phyloP scores from a whole-genome alignment of 2,329 filamentous ascomycete genomes.

The Cladosporium sphaerospermum region DNA sequence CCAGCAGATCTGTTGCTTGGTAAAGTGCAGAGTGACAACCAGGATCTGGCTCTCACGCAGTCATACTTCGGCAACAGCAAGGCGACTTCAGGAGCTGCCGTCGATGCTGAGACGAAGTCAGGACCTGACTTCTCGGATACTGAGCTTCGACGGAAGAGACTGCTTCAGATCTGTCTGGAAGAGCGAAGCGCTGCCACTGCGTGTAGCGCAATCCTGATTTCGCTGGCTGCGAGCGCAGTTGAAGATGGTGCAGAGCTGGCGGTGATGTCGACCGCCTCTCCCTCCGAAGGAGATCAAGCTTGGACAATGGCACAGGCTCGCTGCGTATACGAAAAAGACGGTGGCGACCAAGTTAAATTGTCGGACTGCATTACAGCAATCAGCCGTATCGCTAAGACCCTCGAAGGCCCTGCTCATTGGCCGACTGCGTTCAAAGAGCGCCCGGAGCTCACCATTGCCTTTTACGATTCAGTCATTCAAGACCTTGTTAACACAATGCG shows the following conservation, averaged over 20 bases:
- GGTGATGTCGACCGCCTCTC: neutral
- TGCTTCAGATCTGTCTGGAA: conserved; percentile 23
- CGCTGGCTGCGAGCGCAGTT: neutral
- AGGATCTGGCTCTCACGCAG: neutral
- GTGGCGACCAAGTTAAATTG: neutral
- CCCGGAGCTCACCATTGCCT: conserved; percentile 41
- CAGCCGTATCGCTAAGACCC: neutral
- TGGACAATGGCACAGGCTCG: neutral
- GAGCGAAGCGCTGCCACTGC: conserved; percentile 20
- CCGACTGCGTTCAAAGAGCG: conserved; percentile 16
- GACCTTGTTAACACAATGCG: conserved; percentile 60
- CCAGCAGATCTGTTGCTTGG: conserved; percentile 65
- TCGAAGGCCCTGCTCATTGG: conserved; percentile 5
- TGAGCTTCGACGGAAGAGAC: conserved; percentile 6
- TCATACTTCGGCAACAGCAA: conserved; percentile 7
- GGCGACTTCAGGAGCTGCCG: neutral
- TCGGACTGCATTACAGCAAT: neutral
- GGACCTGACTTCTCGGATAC: conserved; percentile 16
- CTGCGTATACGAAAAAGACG: neutral
- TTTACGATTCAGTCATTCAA: conserved; percentile 57
- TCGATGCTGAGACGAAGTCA: conserved; percentile 5
- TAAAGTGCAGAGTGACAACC: conserved; percentile 11
- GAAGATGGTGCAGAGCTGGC: neutral
- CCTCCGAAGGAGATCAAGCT: neutral
- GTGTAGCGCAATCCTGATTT: conserved; percentile 11